These are phyloP conservation scores for Hypoxylon sp. DNA, from an alignment of 2,329 filamentous ascomycete genomes.

Conservation along the genomic window DNA sequence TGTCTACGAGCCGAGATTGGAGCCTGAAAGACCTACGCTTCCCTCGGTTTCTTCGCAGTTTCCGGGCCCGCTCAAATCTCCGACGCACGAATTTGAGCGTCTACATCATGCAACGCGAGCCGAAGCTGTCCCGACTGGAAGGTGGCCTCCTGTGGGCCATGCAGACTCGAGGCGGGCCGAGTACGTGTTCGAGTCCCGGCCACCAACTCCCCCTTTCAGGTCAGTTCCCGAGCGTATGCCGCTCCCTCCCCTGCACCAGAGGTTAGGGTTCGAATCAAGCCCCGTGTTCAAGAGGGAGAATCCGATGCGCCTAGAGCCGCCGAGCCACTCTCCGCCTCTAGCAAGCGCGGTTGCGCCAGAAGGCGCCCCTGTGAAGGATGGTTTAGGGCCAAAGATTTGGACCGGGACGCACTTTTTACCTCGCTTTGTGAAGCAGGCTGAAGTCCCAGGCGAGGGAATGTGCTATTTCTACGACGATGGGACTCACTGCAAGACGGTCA, in stretches of 20 bases:
- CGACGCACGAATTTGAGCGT: slow-evolving; percentile 59
- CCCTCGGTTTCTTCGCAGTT: slow-evolving; percentile 55
- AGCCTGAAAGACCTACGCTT: slow-evolving; percentile 59
- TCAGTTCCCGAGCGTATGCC: slow-evolving; percentile 48
- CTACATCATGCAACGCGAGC: slow-evolving; percentile 45
- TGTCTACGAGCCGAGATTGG: slow-evolving; percentile 63
- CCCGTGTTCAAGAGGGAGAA: slow-evolving; percentile 49
- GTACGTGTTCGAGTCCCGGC: slow-evolving; percentile 63
- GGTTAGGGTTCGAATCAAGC: slow-evolving; percentile 47
- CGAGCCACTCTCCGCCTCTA: slow-evolving; percentile 53
- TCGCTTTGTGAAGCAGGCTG: slow-evolving; percentile 74
- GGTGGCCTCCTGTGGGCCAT: slow-evolving; percentile 60
- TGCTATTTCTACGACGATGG: slow-evolving; percentile 92
- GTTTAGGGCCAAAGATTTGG: slow-evolving; percentile 77
- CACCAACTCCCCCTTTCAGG: slow-evolving; percentile 56
- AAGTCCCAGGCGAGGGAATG: slow-evolving; percentile 82
- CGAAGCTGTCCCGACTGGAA: slow-evolving; percentile 52
- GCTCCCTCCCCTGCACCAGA: slow-evolving; percentile 49
- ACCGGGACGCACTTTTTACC: slow-evolving; percentile 77
- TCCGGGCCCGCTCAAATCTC: slow-evolving; percentile 63
- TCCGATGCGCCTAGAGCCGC: slow-evolving; percentile 45
- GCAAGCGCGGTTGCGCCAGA: slow-evolving; percentile 58
- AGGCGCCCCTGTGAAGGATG: slow-evolving; percentile 68
- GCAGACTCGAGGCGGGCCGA: slow-evolving; percentile 61
- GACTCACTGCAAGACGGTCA: slow-evolving; percentile 83